Evolutionary conservation across 2,329 filamentous ascomycete species (phyloP).

Genomic region (Proliferodiscus dingleyae): DNA sequence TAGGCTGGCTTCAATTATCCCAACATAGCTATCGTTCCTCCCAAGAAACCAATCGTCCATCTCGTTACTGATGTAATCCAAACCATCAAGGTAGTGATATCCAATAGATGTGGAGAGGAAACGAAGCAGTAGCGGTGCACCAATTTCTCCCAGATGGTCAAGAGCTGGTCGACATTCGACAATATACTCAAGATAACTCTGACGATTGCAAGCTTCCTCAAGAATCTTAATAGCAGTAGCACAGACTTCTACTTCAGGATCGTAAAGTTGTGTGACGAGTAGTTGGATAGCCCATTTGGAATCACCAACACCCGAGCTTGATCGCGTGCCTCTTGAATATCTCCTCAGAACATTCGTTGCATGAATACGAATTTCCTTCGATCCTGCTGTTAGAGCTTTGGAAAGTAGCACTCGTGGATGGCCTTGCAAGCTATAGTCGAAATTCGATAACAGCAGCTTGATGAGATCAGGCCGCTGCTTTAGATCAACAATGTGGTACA

Average conservation of each 20-base stretch:
- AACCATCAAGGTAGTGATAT: slow-evolving; percentile 92
- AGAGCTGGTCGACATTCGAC: slow-evolving; percentile 92
- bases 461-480: slow-evolving; percentile 89
- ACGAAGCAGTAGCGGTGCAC: slow-evolving; percentile 82
- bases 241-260: slow-evolving; percentile 94
- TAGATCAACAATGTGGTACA: slow-evolving; percentile 94
- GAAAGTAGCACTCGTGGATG: slow-evolving; percentile 90
- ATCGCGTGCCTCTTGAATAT: slow-evolving; percentile 62
- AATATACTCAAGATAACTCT: slow-evolving; percentile 86
- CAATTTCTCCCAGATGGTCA: slow-evolving; percentile 94
- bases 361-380: slow-evolving; percentile 86
- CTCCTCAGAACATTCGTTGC: slow-evolving; percentile 82
- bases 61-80: slow-evolving; percentile 98
- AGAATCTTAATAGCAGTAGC: slow-evolving; percentile 95
- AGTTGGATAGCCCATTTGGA: slow-evolving; percentile 95
- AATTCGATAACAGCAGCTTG: slow-evolving; percentile 79
- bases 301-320: slow-evolving; percentile 48
- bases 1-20: slow-evolving; percentile 90
- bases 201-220: slow-evolving; percentile 94
- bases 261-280: slow-evolving; percentile 96
- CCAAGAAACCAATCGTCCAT: slow-evolving; percentile 99
- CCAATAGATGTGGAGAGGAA: slow-evolving; percentile 95
- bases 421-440: slow-evolving; percentile 85
- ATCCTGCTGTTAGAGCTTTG: slow-evolving; percentile 86
- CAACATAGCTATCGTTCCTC: slow-evolving; percentile 93